Conservation (phyloP, 2,329 filamentous ascomycete genomes). For the Endocalyx cinctus region DNA sequence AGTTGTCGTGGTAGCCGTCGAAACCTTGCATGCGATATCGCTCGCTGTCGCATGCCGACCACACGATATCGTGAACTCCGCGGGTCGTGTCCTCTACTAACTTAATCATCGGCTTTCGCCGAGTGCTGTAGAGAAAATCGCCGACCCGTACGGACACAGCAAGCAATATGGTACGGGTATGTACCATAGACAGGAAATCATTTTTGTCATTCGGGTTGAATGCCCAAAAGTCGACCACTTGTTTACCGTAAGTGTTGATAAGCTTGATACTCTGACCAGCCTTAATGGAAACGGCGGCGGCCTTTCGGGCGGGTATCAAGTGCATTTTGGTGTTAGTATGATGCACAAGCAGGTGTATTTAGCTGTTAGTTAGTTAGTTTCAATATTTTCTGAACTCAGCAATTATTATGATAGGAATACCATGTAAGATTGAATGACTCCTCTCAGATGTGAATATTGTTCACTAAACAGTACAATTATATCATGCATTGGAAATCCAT, state of each 20-base stretch:
- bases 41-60: conserved; percentile 34
- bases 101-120: conserved; percentile 31
- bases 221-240: conserved; percentile 47
- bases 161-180: conserved; percentile 29
- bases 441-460: too few species aligned
- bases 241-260: conserved; percentile 42
- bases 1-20: conserved; percentile 34
- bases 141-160: conserved; percentile 23
- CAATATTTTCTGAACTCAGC: too few species aligned
- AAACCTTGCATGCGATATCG: conserved; percentile 33
- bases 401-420: too few species aligned
- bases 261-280: conserved; percentile 37
- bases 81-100: conserved; percentile 31
- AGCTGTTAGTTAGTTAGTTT: too few species aligned
- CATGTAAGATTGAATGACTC: too few species aligned
- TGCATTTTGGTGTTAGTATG: too few species aligned
- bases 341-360: too few species aligned
- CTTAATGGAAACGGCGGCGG: conserved; percentile 32
- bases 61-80: conserved; percentile 35
- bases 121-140: conserved; percentile 31
- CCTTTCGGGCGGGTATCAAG: conserved; percentile 40
- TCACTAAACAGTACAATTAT: too few species aligned
- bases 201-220: conserved; percentile 31
- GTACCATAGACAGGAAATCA: conserved; percentile 34
- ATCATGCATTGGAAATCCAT: too few species aligned